Evolutionary conservation across 2,329 filamentous ascomycete species (phyloP), one percentile per base, ranked within the genome.

Genomic region (Phaeosphaeriaceae sp.): DNA sequence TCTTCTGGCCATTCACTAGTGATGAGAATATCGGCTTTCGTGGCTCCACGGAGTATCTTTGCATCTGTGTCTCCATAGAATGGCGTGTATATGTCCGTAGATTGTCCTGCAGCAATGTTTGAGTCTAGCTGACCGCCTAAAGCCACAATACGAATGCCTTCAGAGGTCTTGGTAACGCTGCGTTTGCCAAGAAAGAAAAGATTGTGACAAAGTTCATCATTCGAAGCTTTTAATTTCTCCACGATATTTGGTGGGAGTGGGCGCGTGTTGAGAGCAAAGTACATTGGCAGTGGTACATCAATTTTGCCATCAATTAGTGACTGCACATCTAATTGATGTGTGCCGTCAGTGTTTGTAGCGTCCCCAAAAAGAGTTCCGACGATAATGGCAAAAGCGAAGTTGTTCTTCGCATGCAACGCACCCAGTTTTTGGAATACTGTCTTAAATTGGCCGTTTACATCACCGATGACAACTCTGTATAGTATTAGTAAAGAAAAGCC

Each of bases 181-280:
- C 91, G 87, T 73, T 94, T 95, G 15, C 69, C 92, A 1, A 99
- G 83, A 65, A 88, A 96, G 74, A 90, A 90, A 9, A 99, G 83
- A 68, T 99, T 97, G n/a, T 87, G 82, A 70, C 92, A 96, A 15
- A 99, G 81, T 64, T 88, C 85, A 54, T 81, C 78, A 53, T 74
- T 87, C 54, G 88, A 84, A 28, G 83, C 82, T 66, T 90, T 83
- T 43, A 97, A 81, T 69, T 86, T 92, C 65, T 89, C 83, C 16
- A 88, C 78, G 17, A 97, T 83, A 23, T 79, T 76, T 3, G 79
- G 73, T 0, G 94, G 94, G 5, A 99, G 79, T n/a, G 87, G 76
- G 38, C 81, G 81, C 30, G 79, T 86, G 60, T 90, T 92, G 52
- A 96, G 80, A 2, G 90, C 90, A 71, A 97, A 99, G 76, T 99